These are phyloP conservation scores for Massariosphaeria phaeospora DNA, from an alignment of 495 filamentous ascomycete species.

Conservation along the genomic window DNA sequence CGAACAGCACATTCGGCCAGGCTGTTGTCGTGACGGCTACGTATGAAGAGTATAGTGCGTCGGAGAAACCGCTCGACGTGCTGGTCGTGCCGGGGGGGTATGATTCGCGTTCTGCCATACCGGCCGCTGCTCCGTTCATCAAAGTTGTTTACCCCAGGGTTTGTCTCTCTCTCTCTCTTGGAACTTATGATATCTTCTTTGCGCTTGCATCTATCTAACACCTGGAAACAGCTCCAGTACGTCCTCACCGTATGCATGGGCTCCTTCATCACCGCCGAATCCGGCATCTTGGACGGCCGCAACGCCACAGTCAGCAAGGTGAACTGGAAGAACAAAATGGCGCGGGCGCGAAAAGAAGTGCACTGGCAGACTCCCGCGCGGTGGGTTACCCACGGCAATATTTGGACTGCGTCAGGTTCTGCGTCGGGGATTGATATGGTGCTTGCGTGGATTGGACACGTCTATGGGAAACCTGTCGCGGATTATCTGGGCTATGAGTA, in stretches of 20 bases:
- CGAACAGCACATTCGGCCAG: no score
- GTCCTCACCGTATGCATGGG: constrained; percentile 38
- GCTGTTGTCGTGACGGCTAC: constrained; percentile 59
- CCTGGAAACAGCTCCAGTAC: constrained; percentile 44
- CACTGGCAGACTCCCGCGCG: constrained; percentile 60
- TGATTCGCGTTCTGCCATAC: no score
- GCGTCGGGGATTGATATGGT: constrained; percentile 60
- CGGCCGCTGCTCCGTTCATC: no score
- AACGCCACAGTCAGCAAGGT: constrained; percentile 29
- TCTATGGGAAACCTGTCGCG: constrained; percentile 43
- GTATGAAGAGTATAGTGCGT: constrained; percentile 42
- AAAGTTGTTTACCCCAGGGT: no score
- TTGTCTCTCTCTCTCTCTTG: no score
- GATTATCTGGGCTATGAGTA: constrained; percentile 27
- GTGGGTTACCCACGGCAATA: constrained; percentile 62
- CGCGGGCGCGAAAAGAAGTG: constrained; percentile 46
- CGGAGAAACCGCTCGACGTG: constrained; percentile 16
- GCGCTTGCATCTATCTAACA: no score
- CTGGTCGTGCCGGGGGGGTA: constrained; percentile 22
- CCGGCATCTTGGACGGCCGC: constrained; percentile 24
- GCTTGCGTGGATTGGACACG: constrained; percentile 48
- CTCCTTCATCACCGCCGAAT: constrained; percentile 12
- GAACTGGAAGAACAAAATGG: constrained; percentile 34
- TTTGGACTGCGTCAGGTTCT: constrained; percentile 61
- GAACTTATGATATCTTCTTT: no score